phyloP scores from a whole-genome alignment of 768 basidiomycete species.

The Amylocystis lapponica region DNA sequence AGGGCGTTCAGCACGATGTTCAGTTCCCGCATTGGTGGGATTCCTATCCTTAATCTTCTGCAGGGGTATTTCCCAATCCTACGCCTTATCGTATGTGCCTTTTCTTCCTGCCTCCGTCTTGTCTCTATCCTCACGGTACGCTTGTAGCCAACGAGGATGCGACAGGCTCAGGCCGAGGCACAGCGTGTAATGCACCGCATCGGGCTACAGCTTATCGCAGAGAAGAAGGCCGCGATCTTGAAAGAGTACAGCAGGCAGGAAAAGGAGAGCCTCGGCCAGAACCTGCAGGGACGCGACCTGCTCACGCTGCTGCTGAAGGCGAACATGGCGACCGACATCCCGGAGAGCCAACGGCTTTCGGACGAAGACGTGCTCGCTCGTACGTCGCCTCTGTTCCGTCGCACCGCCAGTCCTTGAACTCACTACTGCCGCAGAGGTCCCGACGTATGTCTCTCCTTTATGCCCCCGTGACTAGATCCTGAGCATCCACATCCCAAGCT shows the following conservation, averaged over 20 bases:
- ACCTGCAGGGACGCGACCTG: constrained; percentile 35
- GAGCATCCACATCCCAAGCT: constrained; percentile 5
- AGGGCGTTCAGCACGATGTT: constrained; percentile 24
- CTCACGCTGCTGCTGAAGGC: constrained; percentile 56
- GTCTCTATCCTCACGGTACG: not conserved
- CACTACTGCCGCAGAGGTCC: constrained; percentile 14
- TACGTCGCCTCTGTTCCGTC: constrained; percentile 24
- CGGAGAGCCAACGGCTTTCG: constrained; percentile 47
- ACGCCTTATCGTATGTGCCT: constrained; percentile 12
- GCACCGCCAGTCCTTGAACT: not conserved
- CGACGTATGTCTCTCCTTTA: constrained; percentile 4
- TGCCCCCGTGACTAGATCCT: not conserved
- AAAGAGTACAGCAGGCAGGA: no score
- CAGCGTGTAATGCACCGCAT: constrained; percentile 18
- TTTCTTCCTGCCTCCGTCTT: not conserved
- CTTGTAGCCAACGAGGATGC: constrained; percentile 4
- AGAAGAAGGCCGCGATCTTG: constrained; percentile 25
- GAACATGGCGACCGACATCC: constrained; percentile 58
- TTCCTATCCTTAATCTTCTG: constrained; percentile 2
- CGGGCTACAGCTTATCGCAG: constrained; percentile 21
- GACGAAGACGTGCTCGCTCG: constrained; percentile 61
- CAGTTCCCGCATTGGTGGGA: not conserved
- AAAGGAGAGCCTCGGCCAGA: constrained; percentile 1
- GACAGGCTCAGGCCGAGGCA: constrained; percentile 3
- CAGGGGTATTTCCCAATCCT: constrained; percentile 15